Evolutionary conservation across 2,329 filamentous ascomycete species (phyloP).

Genomic region (Talaromyces rugulosus): DNA sequence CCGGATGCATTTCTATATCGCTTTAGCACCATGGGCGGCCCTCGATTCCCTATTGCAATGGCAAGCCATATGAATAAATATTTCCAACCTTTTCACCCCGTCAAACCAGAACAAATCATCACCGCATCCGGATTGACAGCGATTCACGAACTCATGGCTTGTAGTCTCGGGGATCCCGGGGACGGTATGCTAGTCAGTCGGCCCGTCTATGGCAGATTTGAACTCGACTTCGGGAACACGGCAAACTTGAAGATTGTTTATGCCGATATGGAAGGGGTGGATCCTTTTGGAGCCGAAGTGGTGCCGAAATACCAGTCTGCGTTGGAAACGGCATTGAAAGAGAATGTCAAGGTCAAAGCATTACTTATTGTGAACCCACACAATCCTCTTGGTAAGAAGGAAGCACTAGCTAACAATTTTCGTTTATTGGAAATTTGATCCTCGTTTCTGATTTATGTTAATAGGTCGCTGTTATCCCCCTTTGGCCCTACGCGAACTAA

Average conservation of each 20-base stretch:
- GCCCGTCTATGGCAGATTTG: constrained; percentile 48
- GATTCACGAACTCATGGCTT: constrained; percentile 42
- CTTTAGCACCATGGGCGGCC: constrained; percentile 34
- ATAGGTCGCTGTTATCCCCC: constrained; percentile 42
- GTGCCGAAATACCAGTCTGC: constrained; percentile 16
- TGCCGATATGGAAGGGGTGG: constrained; percentile 32
- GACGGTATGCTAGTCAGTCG: constrained; percentile 45
- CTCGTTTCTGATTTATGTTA: background rate
- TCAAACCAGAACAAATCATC: constrained; percentile 36
- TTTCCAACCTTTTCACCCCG: constrained; percentile 32
- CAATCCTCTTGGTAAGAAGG: constrained; percentile 38
- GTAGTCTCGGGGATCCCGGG: constrained; percentile 38
- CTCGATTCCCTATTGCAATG: constrained; percentile 36
- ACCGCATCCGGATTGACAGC: constrained; percentile 40
- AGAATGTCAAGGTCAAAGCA: constrained; percentile 29
- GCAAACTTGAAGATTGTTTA: constrained; percentile 38
- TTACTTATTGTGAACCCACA: constrained; percentile 43
- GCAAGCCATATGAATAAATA: constrained; percentile 40
- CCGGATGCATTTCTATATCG: constrained; percentile 38
- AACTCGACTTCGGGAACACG: constrained; percentile 46
- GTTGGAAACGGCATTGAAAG: constrained; percentile 24
- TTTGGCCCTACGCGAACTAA: constrained; percentile 39
- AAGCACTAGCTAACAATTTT: constrained; percentile 1
- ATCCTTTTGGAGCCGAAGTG: constrained; percentile 30
- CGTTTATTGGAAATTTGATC: background rate